Base-by-base conservation (phyloP, 495 filamentous ascomycete species). In the Lepraria neglecta region DNA sequence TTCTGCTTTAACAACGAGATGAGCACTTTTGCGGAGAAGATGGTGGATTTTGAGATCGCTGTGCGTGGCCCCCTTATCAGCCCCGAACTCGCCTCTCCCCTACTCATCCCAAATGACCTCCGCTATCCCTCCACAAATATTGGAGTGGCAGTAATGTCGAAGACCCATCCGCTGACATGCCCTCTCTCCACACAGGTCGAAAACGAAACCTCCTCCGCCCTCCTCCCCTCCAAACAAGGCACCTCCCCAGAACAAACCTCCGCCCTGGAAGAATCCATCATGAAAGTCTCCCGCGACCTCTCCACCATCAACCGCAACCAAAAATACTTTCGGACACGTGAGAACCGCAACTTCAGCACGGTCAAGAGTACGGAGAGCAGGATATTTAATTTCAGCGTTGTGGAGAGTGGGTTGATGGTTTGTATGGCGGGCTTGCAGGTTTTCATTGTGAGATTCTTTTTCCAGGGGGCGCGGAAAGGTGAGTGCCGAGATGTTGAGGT, bases 1-100 rank as follows among this genome's bases (percentile, higher is more conserved):
- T 97, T 97, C 75, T 99, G 95, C 82, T 97, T 99, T 78, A 87
- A 94, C 76, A 99, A 97, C 69, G 89, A 95, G 68, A 96, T 97
- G 89, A 94, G 89, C 67, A 97, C 92, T 3, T 96, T 94, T 68
- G 86, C 92, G 27, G 95, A 99, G 77, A 99, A 99, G 76, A 85
- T 92, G 75, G 92, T 99, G 57, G 94, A 99, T 72, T 97, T 99
- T 70, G 95, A 99, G 77, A 96, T 99, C 72, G 82, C 94, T 66
- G 94, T 97, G 77, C 63, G 88, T 76, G 42, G 33, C 27, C 56
- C 61, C 62, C 44, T 27, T 15, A 38, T 54, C 24, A 4, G 3
- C 46, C 33, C 31, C 24, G 6, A 14, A 51, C 1, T 24, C 27
- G 59, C 12, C 14, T 28, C 40, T 9, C 56, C 60, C 56, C 17